phyloP scores from a whole-genome alignment of 352 stramenopile genomes.

The Phytopythium chamaehyphon region DNA sequence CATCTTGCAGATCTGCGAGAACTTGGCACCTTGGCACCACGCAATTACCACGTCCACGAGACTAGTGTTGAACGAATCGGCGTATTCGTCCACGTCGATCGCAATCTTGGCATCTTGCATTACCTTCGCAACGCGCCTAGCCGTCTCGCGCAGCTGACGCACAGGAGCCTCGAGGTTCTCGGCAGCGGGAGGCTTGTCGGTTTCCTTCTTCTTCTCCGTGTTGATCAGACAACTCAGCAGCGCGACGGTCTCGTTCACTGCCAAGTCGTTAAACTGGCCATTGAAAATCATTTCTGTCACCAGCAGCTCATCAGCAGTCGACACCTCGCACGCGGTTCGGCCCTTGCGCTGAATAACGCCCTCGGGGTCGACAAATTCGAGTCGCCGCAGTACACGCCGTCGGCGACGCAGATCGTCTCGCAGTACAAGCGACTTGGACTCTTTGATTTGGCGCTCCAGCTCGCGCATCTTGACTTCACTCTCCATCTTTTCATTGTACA shows the following conservation, averaged over 20 bases:
- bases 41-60: constrained; percentile 98
- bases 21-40: constrained; percentile 97
- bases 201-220: constrained; percentile 91
- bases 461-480: constrained; percentile 90
- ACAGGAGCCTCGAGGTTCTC: constrained; percentile 87
- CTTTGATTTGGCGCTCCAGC: constrained; percentile 93
- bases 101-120: constrained; percentile 91
- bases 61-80: constrained; percentile 96
- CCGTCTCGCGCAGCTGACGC: constrained; percentile 93
- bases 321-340: constrained; percentile 98
- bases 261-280: constrained; percentile 97
- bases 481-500: constrained; percentile 92
- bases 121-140: constrained; percentile 88
- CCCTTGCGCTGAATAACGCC: constrained; percentile 99
- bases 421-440: constrained; percentile 95
- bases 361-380: constrained; percentile 96
- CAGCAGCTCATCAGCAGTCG: constrained; percentile 97
- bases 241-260: constrained; percentile 94
- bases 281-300: constrained; percentile 99
- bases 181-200: constrained; percentile 70
- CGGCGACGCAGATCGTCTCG: constrained; percentile 95
- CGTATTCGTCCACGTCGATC: constrained; percentile 97
- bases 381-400: constrained; percentile 93
- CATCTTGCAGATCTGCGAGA: constrained; percentile 98
- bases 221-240: constrained; percentile 97